Conservation (phyloP, 2,329 filamentous ascomycete genomes). For the Penicillium crustosum region DNA sequence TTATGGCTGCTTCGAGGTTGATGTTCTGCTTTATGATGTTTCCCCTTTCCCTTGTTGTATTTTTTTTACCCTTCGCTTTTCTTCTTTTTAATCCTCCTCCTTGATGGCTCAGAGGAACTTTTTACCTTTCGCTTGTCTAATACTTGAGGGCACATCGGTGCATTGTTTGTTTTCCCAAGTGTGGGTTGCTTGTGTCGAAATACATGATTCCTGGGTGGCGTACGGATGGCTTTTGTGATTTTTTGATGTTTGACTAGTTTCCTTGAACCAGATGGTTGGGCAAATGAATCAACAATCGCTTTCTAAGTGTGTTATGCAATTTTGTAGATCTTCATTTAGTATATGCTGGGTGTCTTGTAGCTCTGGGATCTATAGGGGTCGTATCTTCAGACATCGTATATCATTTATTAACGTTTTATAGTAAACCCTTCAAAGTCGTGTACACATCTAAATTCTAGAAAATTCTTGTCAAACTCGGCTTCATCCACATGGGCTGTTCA, state of each 20-base stretch:
- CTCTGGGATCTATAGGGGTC: not conserved
- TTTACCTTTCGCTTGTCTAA: slow-evolving; percentile 28
- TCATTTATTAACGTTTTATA: not conserved
- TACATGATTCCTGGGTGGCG: slow-evolving; percentile 28
- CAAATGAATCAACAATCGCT: slow-evolving; percentile 21
- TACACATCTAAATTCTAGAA: slow-evolving; percentile 17
- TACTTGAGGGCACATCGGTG: slow-evolving; percentile 25
- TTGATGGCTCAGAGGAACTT: slow-evolving; percentile 11
- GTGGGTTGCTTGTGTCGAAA: slow-evolving; percentile 23
- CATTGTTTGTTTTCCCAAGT: slow-evolving; percentile 16
- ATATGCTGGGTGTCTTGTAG: not conserved
- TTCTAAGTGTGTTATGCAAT: not conserved
- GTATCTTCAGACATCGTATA: not conserved
- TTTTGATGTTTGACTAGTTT: slow-evolving; percentile 21
- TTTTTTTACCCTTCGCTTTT: slow-evolving; percentile 22
- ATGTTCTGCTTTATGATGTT: slow-evolving; percentile 25
- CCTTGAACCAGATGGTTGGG: slow-evolving; percentile 15
- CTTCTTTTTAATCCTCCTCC: slow-evolving; percentile 14
- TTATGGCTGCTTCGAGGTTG: slow-evolving; percentile 24
- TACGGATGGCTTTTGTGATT: slow-evolving; percentile 24
- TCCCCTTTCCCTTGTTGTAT: slow-evolving; percentile 18
- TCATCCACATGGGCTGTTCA: slow-evolving; percentile 26
- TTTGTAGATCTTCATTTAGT: not conserved
- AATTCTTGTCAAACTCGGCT: slow-evolving; percentile 28
- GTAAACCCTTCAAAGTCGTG: not conserved